Evolutionary conservation across 2,329 filamentous ascomycete species (phyloP).

Genomic region (Fusarium sp.): DNA sequence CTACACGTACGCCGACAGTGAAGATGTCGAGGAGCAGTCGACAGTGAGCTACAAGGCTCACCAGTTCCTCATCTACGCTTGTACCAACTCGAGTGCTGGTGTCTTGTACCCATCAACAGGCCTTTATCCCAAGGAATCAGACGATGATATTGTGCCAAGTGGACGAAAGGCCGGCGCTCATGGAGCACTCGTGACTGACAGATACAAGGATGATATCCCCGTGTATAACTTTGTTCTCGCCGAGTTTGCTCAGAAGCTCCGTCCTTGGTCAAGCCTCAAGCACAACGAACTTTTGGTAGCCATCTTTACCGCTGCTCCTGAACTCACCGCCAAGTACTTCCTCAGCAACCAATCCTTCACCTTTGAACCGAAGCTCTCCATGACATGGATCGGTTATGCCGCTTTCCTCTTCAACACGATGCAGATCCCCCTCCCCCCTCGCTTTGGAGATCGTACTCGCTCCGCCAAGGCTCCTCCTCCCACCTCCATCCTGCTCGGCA

Average conservation of each 20-base stretch:
- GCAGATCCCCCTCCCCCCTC: conserved; percentile 76
- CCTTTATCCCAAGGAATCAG: conserved; percentile 83
- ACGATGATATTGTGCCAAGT: conserved; percentile 56
- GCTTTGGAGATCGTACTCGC: conserved; percentile 75
- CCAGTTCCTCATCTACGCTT: conserved; percentile 79
- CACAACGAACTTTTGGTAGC: conserved; percentile 85
- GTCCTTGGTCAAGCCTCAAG: conserved; percentile 83
- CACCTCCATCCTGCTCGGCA: conserved; percentile 83
- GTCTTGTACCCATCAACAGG: conserved; percentile 81
- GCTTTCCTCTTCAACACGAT: conserved; percentile 88
- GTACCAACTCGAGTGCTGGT: conserved; percentile 79
- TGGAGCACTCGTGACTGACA: conserved; percentile 76
- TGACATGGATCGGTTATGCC: conserved; percentile 95
- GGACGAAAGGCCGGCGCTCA: conserved; percentile 67
- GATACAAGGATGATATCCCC: conserved; percentile 73
- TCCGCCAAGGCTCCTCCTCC: conserved; percentile 80
- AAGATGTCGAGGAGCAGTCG: conserved; percentile 54
- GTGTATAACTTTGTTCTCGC: conserved; percentile 85
- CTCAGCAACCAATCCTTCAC: conserved; percentile 81
- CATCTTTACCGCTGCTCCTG: conserved; percentile 85
- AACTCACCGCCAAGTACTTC: conserved; percentile 91
- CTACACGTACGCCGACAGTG: conserved; percentile 68
- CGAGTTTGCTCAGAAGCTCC: conserved; percentile 81
- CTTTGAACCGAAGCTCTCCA: conserved; percentile 90
- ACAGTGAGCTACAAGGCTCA: conserved; percentile 78